A percentile compares a stretch with the other conserved stretches of the same genome.
Evolutionary conservation across 768 basidiomycete species (phyloP).

Genomic region (Pholiota conissans): DNA sequence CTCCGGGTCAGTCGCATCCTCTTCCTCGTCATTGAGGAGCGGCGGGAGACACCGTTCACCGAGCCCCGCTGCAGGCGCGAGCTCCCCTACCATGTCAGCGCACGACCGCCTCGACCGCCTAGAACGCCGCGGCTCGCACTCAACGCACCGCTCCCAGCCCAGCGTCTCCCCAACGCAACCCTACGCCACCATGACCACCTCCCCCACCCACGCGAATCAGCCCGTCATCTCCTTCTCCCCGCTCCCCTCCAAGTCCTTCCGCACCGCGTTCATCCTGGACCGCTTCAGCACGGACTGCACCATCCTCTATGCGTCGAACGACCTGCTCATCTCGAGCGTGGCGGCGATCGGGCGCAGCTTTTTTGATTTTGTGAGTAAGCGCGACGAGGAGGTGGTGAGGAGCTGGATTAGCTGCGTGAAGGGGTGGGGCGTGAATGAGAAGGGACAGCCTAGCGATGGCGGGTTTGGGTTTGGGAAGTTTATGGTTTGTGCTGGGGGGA

Average conservation of each 20-base stretch:
- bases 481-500: conserved; percentile 50
- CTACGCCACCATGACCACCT: neutral
- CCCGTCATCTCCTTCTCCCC: conserved; percentile 52
- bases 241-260: conserved; percentile 67
- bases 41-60: too few relatives aligned
- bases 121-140: neutral
- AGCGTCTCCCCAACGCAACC: neutral
- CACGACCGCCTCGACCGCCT: neutral
- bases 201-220: neutral
- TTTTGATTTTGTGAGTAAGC: conserved; percentile 70
- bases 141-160: neutral
- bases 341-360: conserved; percentile 63
- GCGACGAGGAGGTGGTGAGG: conserved; percentile 66
- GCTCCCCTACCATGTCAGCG: too few relatives aligned
- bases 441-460: conserved; percentile 80
- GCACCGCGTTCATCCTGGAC: conserved; percentile 81
- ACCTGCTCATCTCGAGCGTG: conserved; percentile 61
- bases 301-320: conserved; percentile 74
- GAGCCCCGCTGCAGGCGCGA: too few relatives aligned
- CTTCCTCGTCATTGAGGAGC: too few relatives aligned
- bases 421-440: conserved; percentile 83
- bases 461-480: conserved; percentile 85
- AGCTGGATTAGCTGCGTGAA: conserved; percentile 79
- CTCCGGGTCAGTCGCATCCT: too few relatives aligned
- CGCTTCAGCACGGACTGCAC: conserved; percentile 69